These are phyloP conservation scores for Halteria grandinella DNA, from an alignment of 73 alveolate genomes.

Conservation along the genomic window DNA sequence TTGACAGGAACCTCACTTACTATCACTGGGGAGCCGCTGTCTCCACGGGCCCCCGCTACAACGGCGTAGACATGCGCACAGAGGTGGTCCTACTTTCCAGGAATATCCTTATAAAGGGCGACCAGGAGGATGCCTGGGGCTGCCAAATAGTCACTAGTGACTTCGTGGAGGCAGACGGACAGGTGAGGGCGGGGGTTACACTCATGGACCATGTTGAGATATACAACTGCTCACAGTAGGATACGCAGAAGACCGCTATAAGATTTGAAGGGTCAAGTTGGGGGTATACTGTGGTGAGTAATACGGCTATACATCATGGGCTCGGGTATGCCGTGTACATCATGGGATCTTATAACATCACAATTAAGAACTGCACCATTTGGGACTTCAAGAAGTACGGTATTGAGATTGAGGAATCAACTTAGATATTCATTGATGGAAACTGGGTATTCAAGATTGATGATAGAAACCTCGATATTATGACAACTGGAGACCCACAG, in stretches of 20 bases:
- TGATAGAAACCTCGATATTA: neutral
- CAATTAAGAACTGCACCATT: neutral
- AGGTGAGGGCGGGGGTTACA: slow-evolving; percentile 10
- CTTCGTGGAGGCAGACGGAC: neutral
- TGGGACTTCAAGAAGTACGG: slow-evolving; percentile 18
- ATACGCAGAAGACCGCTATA: slow-evolving; percentile 31
- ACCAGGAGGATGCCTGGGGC: slow-evolving; percentile 58
- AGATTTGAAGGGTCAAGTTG: slow-evolving; percentile 30
- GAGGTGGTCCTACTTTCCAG: slow-evolving; percentile 46
- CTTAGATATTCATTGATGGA: slow-evolving; percentile 16
- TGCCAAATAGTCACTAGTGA: slow-evolving; percentile 57
- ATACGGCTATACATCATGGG: slow-evolving; percentile 32
- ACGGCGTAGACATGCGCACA: slow-evolving; percentile 22
- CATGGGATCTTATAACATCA: neutral
- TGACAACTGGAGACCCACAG: neutral
- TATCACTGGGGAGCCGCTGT: slow-evolving; percentile 23
- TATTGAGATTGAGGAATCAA: neutral
- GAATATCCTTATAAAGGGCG: slow-evolving; percentile 43
- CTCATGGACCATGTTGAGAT: slow-evolving; percentile 18
- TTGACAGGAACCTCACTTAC: neutral
- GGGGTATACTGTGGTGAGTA: slow-evolving; percentile 3
- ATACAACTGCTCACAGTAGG: slow-evolving; percentile 45
- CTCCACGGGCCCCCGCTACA: neutral
- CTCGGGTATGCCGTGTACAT: slow-evolving; percentile 4
- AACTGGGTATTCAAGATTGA: slow-evolving; percentile 5